Conservation (phyloP, 495 filamentous ascomycete genomes). For the Neurospora pannonica region DNA sequence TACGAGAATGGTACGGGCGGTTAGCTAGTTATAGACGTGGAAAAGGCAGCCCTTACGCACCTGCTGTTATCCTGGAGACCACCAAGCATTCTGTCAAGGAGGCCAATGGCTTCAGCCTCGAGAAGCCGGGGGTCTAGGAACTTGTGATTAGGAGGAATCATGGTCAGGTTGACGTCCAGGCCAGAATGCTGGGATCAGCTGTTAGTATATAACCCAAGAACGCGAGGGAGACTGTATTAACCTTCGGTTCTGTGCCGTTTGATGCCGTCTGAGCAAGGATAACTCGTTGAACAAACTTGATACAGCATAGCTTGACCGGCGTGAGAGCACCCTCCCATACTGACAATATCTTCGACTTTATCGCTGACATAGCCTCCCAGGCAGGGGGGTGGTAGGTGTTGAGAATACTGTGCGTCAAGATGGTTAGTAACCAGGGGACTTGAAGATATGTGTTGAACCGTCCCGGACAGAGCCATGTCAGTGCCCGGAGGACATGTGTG, state of each 20-base stretch:
- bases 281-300: slow-evolving; percentile 92
- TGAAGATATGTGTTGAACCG: not conserved
- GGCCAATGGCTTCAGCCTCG: slow-evolving; percentile 82
- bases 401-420: slow-evolving; percentile 53
- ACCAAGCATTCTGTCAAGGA: slow-evolving; percentile 82
- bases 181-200: slow-evolving; percentile 55
- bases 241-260: slow-evolving; percentile 72
- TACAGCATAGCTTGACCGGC: slow-evolving; percentile 80
- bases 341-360: slow-evolving; percentile 79
- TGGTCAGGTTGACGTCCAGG: slow-evolving; percentile 76
- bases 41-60: slow-evolving; percentile 35
- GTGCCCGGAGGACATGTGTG: not conserved
- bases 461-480: not conserved
- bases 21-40: not conserved
- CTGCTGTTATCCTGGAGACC: slow-evolving; percentile 77
- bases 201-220: slow-evolving; percentile 13
- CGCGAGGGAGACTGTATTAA: slow-evolving; percentile 32
- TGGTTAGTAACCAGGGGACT: not conserved
- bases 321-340: slow-evolving; percentile 77
- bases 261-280: slow-evolving; percentile 86
- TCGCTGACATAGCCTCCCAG: slow-evolving; percentile 81
- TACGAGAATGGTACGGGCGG: not conserved
- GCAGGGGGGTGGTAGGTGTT: slow-evolving; percentile 66
- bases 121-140: slow-evolving; percentile 66
- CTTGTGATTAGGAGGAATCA: slow-evolving; percentile 75